Percentiles rank a stretch among this genome's conserved stretches.
Evolutionary conservation across 1,284 basidiomycete genomes (phyloP).

Genomic region (Leccinum subfulvum): DNA sequence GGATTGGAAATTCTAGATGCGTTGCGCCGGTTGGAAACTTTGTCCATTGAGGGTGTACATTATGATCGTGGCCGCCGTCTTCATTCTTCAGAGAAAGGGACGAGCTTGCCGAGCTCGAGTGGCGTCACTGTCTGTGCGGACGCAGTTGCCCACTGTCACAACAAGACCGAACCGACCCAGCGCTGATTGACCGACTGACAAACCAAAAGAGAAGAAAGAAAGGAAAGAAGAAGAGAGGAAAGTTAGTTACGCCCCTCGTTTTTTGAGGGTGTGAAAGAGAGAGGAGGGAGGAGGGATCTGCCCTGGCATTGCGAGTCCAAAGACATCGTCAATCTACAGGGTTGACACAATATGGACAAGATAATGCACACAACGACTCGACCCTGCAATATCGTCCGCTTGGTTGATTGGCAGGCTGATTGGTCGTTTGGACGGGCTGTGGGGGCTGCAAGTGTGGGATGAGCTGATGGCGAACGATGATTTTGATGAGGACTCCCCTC

Average conservation of each 20-base stretch:
- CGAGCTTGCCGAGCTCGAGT: not conserved
- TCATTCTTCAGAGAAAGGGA: not conserved
- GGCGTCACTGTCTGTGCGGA: not conserved
- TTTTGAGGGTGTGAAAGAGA: not conserved
- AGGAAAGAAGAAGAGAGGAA: not conserved
- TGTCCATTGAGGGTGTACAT: not conserved
- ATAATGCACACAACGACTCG: not conserved
- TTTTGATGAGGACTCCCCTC: not conserved
- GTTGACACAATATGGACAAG: not conserved
- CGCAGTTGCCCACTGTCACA: not conserved
- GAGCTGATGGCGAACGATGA: not conserved
- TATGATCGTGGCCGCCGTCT: not conserved
- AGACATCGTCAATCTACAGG: not conserved
- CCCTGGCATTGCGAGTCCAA: not conserved
- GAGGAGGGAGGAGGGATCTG: not conserved
- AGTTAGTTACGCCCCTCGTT: not conserved
- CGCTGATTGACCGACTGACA: not conserved
- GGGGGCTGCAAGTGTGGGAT: not conserved
- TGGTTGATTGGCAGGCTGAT: not conserved
- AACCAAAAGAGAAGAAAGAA: not conserved
- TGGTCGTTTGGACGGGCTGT: not conserved
- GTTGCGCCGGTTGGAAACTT: not conserved
- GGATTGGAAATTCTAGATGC: not conserved
- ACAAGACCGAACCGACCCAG: not conserved
- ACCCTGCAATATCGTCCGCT: not conserved